Evolutionary conservation across 495 filamentous ascomycete species (phyloP), one percentile per base, ranked within the genome.

Genomic region (Hypoxylon crocopeplum): DNA sequence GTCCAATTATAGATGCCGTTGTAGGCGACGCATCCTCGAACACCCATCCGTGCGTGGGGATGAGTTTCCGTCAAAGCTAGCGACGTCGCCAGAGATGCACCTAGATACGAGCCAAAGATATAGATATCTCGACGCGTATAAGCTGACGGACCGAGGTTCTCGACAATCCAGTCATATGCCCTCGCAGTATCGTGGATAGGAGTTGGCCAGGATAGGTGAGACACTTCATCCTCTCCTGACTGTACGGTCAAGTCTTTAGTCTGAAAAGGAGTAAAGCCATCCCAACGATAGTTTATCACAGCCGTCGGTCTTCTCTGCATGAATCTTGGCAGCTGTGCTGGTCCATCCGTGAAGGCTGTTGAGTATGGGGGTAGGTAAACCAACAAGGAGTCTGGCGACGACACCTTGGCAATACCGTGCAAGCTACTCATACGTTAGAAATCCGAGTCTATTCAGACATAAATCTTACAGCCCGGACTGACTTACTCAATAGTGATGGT

Each of bases 1-100:
- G 79, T 80, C 81, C 81, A 84, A 63, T 83, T 75, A 59, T 78
- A 82, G 33, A 84, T 75, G 22, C 78, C 80, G 47, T 83, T 80
- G 56, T 75, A 74, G 1, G 75, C 70, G 10, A 78, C 68, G 3
- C 80, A 65, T 17, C 79, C 81, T 22, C 75, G 75, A 30, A 81
- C 56, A 12, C 66, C 69, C 62, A 79, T 77, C 33, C 41, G 46
- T 10, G 40, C 56, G 45, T 61, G 64, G 30, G 58, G 58, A 30
- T 71, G 67, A 1, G 75, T 66, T 55, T 83, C 78, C 13, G 79
- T 83, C 10, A 84, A 52, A 12, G 80, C 73, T 1, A 84, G 73
- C 11, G 73, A 71, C 19, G 71, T 73, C 27, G 76, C 82, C 2
- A 84, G 67, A 6, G 74, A 67, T 22, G 78, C 82, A 20, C 82